Percentiles rank a stretch among this genome's conserved stretches.
phyloP scores from a whole-genome alignment of 257 asterid species.

The Solanum bulbocastanum region DNA sequence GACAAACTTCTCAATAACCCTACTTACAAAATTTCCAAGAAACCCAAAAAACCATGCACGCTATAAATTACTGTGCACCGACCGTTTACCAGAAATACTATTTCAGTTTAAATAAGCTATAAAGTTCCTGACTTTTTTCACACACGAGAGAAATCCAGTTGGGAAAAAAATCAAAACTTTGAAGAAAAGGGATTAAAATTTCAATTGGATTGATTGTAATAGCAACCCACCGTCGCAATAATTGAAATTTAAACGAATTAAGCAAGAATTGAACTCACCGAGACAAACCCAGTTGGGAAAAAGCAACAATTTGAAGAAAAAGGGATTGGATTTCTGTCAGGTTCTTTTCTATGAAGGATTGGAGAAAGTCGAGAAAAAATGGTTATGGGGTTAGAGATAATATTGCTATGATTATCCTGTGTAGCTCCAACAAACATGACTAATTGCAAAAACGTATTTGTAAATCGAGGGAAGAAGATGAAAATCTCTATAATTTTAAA shows the following conservation, averaged over 20 bases:
- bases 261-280: neutral
- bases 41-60: neutral
- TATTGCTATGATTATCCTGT: neutral
- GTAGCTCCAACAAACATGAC: neutral
- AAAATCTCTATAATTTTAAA: neutral
- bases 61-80: too few relatives aligned
- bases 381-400: neutral
- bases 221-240: neutral
- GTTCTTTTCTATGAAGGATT: slow-evolving; percentile 10
- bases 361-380: neutral
- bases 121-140: neutral
- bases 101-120: neutral
- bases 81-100: neutral
- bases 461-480: neutral
- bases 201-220: neutral
- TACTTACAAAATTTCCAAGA: neutral
- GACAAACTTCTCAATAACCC: neutral
- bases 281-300: neutral
- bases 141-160: neutral
- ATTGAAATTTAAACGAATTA: neutral
- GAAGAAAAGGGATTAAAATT: too few relatives aligned
- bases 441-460: neutral
- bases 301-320: neutral
- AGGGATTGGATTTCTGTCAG: neutral
- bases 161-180: neutral